Base-by-base conservation (phyloP, 768 basidiomycete species). In the Tremella fuciformis region DNA sequence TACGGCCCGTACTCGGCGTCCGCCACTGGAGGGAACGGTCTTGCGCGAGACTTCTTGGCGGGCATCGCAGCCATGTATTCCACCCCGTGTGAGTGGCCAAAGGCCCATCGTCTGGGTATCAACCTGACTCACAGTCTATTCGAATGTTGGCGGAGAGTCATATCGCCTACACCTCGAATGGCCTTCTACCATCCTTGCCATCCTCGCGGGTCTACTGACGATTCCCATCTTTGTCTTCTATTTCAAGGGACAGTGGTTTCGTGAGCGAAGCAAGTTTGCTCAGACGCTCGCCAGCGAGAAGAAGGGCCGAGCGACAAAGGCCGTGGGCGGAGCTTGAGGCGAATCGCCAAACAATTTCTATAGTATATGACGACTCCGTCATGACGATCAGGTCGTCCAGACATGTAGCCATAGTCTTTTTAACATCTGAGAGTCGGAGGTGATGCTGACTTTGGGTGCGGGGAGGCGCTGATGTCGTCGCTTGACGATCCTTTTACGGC, bases 21-120 rank as follows among this genome's bases (percentile, higher is more conserved):
- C 6, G 73, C 73, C 1, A 74, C 70, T 1, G 73, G 70, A 15
- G 73, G 73, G 29, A 75, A 75, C 59, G 74, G 70, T 48, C 62
- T 70, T 29, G 62, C 68, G 0, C 59, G 74, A 53, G 74, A 76
- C 55, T 67, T 74, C 58, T 54, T 76, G 8, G 69, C 73, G 15
- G 73, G 73, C 56, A 59, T 73, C 19, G 67, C 70, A 11, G 70
- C 65, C 13, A 66, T 70, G 65, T 70, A 69, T 39, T 64, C 67
- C 7, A 62, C 63, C 1, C 67, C 70, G 9, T 60, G 62, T 59
- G 47, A 52, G 64, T 63, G 13, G 7, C 11, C 55, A 15, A 34
- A 34, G 29, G 11, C 29, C 6, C 29, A 34, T 34, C 29, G n/a
- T n/a, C n/a, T n/a, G 29, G 29, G 29, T 11, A 11, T 34, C 4